These are phyloP conservation scores for Lycium ferocissimum DNA, from an alignment of 257 asterid genomes.

Conservation along the genomic window DNA sequence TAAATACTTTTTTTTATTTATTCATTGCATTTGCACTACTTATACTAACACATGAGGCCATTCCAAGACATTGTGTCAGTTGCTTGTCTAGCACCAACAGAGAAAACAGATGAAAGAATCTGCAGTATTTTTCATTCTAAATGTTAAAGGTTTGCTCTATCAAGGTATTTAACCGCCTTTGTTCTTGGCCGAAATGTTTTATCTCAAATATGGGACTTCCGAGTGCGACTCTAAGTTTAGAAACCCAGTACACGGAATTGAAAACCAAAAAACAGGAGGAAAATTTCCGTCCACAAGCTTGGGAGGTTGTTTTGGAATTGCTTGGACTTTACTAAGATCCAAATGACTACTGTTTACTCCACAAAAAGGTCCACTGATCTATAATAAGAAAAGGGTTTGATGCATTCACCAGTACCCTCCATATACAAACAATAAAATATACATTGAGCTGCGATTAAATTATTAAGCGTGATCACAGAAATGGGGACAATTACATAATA, in stretches of 20 bases:
- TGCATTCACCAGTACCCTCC: constrained; percentile 25
- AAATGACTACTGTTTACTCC: constrained; percentile 18
- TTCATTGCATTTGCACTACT: background rate
- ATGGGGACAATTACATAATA: constrained; percentile 34
- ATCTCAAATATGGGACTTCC: too few species aligned
- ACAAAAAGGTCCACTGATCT: constrained; percentile 9
- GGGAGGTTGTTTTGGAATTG: background rate
- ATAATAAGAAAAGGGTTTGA: constrained; percentile 13
- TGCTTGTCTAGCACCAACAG: background rate
- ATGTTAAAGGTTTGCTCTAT: too few species aligned
- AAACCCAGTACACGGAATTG: too few species aligned
- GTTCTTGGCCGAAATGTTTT: too few species aligned
- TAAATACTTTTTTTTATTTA: background rate
- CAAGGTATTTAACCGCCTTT: too few species aligned
- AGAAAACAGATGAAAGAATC: too few species aligned
- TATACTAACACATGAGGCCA: background rate
- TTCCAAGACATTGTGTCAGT: background rate
- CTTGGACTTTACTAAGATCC: background rate
- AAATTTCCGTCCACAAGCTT: background rate
- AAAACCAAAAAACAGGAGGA: background rate
- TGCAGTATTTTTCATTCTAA: too few species aligned
- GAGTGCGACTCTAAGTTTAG: too few species aligned
- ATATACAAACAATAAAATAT: background rate
- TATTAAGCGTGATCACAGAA: constrained; percentile 25
- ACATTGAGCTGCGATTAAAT: background rate